phyloP scores from a whole-genome alignment of 208 protist species.

The Leishmania major region DNA sequence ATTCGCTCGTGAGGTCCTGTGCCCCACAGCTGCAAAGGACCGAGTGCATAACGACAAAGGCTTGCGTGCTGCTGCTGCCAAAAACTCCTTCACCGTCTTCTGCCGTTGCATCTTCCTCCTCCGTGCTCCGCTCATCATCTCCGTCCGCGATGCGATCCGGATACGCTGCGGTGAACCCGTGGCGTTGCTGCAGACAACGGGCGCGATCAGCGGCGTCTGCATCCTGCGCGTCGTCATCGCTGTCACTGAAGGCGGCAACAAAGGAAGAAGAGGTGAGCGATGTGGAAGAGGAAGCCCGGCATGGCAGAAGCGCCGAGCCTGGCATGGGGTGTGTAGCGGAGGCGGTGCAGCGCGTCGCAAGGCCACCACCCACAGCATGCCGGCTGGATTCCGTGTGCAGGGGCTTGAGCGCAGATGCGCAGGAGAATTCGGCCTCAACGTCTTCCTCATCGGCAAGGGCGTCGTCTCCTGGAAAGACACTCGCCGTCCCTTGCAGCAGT shows the following conservation, averaged over 20 bases:
- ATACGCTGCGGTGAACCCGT: neutral
- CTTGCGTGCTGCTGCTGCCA: constrained; percentile 12
- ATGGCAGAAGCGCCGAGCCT: neutral
- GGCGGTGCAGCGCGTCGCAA: neutral
- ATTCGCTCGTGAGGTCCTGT: neutral
- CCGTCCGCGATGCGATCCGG: neutral
- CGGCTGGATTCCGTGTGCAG: neutral
- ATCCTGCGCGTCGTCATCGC: neutral
- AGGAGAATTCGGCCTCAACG: neutral
- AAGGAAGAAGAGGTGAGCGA: neutral
- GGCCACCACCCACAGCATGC: neutral
- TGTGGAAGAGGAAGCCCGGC: neutral
- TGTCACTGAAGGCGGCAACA: neutral
- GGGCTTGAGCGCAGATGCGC: neutral
- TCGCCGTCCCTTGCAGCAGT: neutral
- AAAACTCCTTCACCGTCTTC: neutral
- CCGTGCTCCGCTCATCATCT: constrained; percentile 8
- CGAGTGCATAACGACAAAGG: constrained; percentile 51
- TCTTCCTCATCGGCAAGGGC: neutral
- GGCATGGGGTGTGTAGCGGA: neutral
- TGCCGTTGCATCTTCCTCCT: constrained; percentile 30
- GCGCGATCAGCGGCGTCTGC: neutral
- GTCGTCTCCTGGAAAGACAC: neutral
- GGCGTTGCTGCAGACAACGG: neutral
- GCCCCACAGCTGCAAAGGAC: constrained; percentile 43